These are phyloP conservation scores for Fusarium sacchari DNA, from an alignment of 2,329 filamentous ascomycete genomes.

Conservation along the genomic window DNA sequence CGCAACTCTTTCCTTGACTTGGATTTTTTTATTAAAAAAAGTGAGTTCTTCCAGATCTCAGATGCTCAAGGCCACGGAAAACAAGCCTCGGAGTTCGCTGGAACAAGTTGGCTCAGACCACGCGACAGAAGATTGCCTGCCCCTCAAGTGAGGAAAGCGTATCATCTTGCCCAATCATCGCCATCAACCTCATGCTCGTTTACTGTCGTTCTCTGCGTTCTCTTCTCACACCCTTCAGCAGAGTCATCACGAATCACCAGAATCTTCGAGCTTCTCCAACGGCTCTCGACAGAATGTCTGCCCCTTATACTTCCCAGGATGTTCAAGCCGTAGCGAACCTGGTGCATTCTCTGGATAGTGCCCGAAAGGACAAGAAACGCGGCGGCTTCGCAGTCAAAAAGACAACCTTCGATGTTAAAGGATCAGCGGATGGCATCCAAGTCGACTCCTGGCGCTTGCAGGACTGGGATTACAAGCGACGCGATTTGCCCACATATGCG, in stretches of 20 bases:
- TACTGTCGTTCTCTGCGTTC: background rate
- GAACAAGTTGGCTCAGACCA: background rate
- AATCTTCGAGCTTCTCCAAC: background rate
- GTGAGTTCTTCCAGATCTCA: background rate
- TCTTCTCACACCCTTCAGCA: conserved; percentile 20
- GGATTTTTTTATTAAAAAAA: background rate
- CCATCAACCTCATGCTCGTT: background rate
- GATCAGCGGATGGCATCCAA: conserved; percentile 69
- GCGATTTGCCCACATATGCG: conserved; percentile 87
- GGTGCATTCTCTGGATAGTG: conserved; percentile 69
- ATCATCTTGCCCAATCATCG: background rate
- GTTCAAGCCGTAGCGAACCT: conserved; percentile 72
- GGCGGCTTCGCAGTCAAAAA: conserved; percentile 80
- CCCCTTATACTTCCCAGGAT: conserved; percentile 77
- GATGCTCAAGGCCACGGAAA: background rate
- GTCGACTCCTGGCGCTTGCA: conserved; percentile 94
- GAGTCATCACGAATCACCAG: background rate
- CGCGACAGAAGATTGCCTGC: background rate
- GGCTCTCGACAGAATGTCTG: conserved; percentile 39
- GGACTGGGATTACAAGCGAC: conserved; percentile 95
- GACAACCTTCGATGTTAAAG: conserved; percentile 75
- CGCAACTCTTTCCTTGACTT: background rate
- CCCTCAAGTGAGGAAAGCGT: conserved; percentile 1
- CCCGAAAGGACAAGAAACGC: conserved; percentile 64
- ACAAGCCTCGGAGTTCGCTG: background rate